Evolutionary conservation across 2,329 filamentous ascomycete species (phyloP), one percentile per base, ranked within the genome.

Genomic region (Beauveria brongniartii): DNA sequence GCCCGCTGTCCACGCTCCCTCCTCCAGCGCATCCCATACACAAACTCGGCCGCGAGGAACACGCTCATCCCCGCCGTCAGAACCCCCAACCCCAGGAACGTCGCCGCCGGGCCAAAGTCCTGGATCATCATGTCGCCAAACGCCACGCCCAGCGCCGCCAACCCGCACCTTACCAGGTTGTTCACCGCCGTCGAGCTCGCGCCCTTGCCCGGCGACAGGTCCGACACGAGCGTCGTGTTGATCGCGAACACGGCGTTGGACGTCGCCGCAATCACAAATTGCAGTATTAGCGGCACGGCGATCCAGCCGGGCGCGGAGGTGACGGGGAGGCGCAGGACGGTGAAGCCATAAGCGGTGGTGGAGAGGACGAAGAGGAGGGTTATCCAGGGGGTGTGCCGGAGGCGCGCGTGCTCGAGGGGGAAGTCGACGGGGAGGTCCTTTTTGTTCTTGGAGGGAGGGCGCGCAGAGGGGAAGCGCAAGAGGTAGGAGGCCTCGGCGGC

Each of bases 1-100:
- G 26, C 8, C 18, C 47, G 14, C 14, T 53, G 30, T 41, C 34
- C n/a, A 9, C 51, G 51, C 9, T 4, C 51, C 24, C 14, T 53
- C 14, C 51, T 53, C 51, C 51, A 53, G n/a, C 10, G 5, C 51
- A 53, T 53, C 9, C 51, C 51, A 12, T 41, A 53, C 3, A 24
- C 8, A 8, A 53, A 41, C 51, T 53, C 51, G 5, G 18, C 14
- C 1, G 16, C 8, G 5, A 63, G 20, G 3, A 63, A 50, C 1
- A 54, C 22, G 5, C 51, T 50, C 53, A 63, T 61, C 4, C 52
- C 37, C 3, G 20, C 30, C 5, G 61, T 46, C 18, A 61, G 3
- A 3, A 63, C 14, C 9, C 43, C 57, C 40, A 63, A 22, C 3
- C 51, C 52, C 16, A 63, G 9, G 18, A 63, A 63, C 4, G 61